Conservation (phyloP, 257 asterid species). For the Solanum lycopersicoides region DNA sequence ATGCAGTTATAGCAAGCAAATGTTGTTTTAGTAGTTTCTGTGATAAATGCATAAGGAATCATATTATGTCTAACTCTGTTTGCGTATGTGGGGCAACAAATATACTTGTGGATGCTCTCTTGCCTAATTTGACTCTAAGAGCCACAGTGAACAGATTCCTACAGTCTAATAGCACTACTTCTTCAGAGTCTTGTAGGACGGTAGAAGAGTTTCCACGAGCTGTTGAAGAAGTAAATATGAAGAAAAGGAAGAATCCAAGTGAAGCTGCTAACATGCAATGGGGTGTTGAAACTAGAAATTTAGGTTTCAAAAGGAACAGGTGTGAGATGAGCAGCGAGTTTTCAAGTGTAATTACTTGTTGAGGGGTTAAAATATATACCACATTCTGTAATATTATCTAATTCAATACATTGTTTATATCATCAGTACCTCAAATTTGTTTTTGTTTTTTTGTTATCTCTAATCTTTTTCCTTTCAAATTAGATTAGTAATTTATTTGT, state of each 20-base stretch:
- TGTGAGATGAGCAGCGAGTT: neutral
- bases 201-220: conserved; percentile 40
- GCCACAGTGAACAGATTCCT: conserved; percentile 69
- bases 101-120: conserved; percentile 79
- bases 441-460: neutral
- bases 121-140: conserved; percentile 78
- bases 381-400: neutral
- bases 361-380: neutral
- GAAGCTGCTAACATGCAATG: conserved; percentile 65
- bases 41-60: conserved; percentile 80
- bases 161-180: conserved; percentile 63
- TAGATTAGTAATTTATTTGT: neutral
- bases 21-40: conserved; percentile 89
- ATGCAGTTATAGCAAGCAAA: conserved; percentile 90
- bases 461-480: neutral
- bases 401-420: neutral
- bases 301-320: neutral
- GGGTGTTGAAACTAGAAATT: conserved; percentile 15
- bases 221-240: conserved; percentile 87
- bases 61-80: conserved; percentile 58
- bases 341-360: neutral
- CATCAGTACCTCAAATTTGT: too few species aligned
- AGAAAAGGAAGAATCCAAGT: conserved; percentile 75
- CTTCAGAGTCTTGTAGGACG: conserved; percentile 23
- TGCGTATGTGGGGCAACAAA: conserved; percentile 75